These are phyloP conservation scores for Epichloe elymi DNA, from an alignment of 2,329 filamentous ascomycete species.

Conservation along the genomic window DNA sequence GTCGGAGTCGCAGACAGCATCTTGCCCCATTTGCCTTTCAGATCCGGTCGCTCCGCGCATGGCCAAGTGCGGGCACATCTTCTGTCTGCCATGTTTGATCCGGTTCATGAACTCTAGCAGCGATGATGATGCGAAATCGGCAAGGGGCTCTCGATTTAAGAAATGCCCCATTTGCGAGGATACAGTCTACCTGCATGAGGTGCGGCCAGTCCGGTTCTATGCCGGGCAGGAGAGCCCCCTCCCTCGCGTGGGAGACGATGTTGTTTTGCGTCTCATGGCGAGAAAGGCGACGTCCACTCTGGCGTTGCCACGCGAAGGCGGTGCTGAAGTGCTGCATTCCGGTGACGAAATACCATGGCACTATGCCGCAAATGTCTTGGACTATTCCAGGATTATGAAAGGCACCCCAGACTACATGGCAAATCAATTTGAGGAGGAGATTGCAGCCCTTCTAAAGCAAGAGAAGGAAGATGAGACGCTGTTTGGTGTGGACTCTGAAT, in stretches of 20 bases:
- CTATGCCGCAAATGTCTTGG: slow-evolving; percentile 82
- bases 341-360: slow-evolving; percentile 85
- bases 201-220: slow-evolving; percentile 81
- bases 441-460: slow-evolving; percentile 59
- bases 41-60: slow-evolving; percentile 89
- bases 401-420: slow-evolving; percentile 81
- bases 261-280: slow-evolving; percentile 77
- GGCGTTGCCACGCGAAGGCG: slow-evolving; percentile 72
- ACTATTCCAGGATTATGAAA: slow-evolving; percentile 93
- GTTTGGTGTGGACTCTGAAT: slow-evolving; percentile 86
- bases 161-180: slow-evolving; percentile 97
- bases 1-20: slow-evolving; percentile 72
- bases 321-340: slow-evolving; percentile 52
- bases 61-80: slow-evolving; percentile 95
- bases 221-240: slow-evolving; percentile 72
- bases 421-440: slow-evolving; percentile 67
- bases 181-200: slow-evolving; percentile 81
- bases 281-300: slow-evolving; percentile 70
- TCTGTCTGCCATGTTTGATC: slow-evolving; percentile 84
- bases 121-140: slow-evolving; percentile 52
- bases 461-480: slow-evolving; percentile 82
- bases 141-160: slow-evolving; percentile 70
- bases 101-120: slow-evolving; percentile 84
- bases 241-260: slow-evolving; percentile 74
- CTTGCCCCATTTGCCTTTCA: slow-evolving; percentile 89